These are phyloP conservation scores for Sporothrix brunneoviolacea DNA, from an alignment of 2,329 filamentous ascomycete species.

Conservation along the genomic window DNA sequence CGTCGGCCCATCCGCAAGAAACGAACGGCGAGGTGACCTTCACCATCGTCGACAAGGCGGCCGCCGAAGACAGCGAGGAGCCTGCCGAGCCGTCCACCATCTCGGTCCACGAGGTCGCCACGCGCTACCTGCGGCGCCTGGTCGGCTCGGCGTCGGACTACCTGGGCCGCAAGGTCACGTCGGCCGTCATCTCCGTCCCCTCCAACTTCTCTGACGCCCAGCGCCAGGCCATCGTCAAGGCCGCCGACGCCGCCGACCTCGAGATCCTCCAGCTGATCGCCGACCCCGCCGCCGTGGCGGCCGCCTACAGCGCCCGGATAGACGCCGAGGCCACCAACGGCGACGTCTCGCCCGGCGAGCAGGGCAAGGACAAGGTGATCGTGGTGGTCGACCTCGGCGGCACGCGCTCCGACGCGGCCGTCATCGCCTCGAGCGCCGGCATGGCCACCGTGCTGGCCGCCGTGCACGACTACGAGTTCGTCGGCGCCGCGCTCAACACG, in stretches of 20 bases:
- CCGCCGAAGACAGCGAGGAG: conserved; percentile 43
- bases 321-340: conserved; percentile 80
- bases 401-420: conserved; percentile 83
- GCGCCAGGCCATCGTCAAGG: conserved; percentile 68
- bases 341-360: conserved; percentile 73
- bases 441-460: conserved; percentile 95
- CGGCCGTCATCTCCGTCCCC: conserved; percentile 89
- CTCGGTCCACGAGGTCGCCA: conserved; percentile 72
- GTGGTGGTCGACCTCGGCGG: conserved; percentile 91
- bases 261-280: conserved; percentile 90
- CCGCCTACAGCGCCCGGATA: conserved; percentile 84
- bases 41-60: conserved; percentile 68
- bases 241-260: conserved; percentile 72
- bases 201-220: conserved; percentile 89
- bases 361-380: conserved; percentile 75
- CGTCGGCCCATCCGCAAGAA: conserved; percentile 83
- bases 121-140: conserved; percentile 77
- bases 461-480: conserved; percentile 90
- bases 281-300: conserved; percentile 80
- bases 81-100: conserved; percentile 53
- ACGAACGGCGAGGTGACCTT: conserved; percentile 68
- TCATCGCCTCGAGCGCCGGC: conserved; percentile 84
- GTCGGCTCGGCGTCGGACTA: conserved; percentile 82
- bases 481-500: conserved; percentile 79
- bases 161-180: conserved; percentile 75